Evolutionary conservation across 805 yeast species (phyloP).

Genomic region (Jamesozyma gamospora): DNA sequence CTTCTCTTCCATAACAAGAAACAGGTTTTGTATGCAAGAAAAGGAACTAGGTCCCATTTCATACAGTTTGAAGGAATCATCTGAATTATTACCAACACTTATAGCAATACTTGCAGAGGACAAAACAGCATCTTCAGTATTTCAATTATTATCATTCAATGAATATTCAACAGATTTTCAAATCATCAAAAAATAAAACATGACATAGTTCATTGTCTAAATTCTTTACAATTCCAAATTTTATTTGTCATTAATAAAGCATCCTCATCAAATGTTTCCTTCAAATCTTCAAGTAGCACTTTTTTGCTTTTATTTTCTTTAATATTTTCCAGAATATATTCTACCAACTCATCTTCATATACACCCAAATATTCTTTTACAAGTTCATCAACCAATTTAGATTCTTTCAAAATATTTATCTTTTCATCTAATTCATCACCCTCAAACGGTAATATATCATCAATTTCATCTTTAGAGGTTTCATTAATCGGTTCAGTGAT

Average conservation of each 20-base stretch:
- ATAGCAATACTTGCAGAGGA: constrained; percentile 13
- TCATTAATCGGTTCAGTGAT: not conserved
- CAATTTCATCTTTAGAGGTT: not conserved
- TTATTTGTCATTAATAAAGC: constrained; percentile 19
- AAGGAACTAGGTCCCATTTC: constrained; percentile 21
- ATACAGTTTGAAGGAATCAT: constrained; percentile 16
- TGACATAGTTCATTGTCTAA: not conserved
- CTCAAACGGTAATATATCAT: constrained; percentile 6
- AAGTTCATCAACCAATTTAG: constrained; percentile 21
- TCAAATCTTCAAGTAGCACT: constrained; percentile 18
- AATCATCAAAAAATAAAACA: not conserved
- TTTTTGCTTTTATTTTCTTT: constrained; percentile 16
- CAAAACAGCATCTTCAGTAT: constrained; percentile 17
- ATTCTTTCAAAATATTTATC: constrained; percentile 11
- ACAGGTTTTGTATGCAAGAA: constrained; percentile 14
- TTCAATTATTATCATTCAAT: constrained; percentile 7
- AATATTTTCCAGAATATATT: constrained; percentile 24
- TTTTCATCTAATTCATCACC: constrained; percentile 12
- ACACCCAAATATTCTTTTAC: constrained; percentile 27
- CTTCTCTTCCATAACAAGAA: constrained; percentile 22
- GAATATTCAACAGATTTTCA: not conserved
- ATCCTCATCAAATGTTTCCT: constrained; percentile 29
- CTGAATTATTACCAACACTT: constrained; percentile 17
- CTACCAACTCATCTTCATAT: constrained; percentile 26
- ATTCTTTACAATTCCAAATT: constrained; percentile 20